phyloP scores from a whole-genome alignment of 2,329 filamentous ascomycete species.

The Chaetomiaceae sp. region DNA sequence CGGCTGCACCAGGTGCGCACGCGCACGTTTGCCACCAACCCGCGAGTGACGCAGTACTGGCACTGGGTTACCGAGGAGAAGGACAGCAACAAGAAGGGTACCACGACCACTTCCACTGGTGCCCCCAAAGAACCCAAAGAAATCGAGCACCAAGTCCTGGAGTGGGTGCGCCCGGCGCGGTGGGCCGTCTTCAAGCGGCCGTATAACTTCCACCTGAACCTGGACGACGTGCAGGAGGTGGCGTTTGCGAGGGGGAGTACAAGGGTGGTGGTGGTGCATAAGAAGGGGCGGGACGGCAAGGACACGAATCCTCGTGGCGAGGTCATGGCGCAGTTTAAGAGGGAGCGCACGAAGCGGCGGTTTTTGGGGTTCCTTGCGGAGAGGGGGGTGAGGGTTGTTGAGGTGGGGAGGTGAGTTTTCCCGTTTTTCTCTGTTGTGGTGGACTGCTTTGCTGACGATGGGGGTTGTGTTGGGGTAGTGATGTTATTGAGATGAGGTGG shows the following conservation, averaged over 20 bases:
- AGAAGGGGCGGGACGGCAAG: conserved; percentile 21
- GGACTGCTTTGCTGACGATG: background rate
- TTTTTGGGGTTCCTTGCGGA: conserved; percentile 45
- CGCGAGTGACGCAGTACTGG: conserved; percentile 52
- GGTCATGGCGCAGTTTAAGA: conserved; percentile 49
- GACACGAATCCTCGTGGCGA: conserved; percentile 35
- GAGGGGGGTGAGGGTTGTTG: conserved; percentile 40
- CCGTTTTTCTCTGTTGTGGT: background rate
- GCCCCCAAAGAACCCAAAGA: conserved; percentile 23
- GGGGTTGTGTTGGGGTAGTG: background rate
- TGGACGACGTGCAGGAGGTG: conserved; percentile 45
- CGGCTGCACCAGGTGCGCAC: conserved; percentile 51
- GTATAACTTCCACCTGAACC: conserved; percentile 46
- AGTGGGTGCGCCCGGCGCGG: conserved; percentile 36
- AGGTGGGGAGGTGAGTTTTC: conserved; percentile 38
- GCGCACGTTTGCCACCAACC: conserved; percentile 41
- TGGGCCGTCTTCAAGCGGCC: conserved; percentile 50
- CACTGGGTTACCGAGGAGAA: conserved; percentile 42
- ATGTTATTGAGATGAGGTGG: conserved; percentile 7
- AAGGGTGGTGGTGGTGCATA: conserved; percentile 41
- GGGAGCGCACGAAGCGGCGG: conserved; percentile 48
- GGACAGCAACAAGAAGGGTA: too few relatives aligned
- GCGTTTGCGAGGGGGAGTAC: conserved; percentile 40
- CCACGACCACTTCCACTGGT: too few relatives aligned
- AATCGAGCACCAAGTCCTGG: conserved; percentile 53